Base-by-base conservation (phyloP, 2,329 filamentous ascomycete genomes). In the Metarhizium guizhouense region DNA sequence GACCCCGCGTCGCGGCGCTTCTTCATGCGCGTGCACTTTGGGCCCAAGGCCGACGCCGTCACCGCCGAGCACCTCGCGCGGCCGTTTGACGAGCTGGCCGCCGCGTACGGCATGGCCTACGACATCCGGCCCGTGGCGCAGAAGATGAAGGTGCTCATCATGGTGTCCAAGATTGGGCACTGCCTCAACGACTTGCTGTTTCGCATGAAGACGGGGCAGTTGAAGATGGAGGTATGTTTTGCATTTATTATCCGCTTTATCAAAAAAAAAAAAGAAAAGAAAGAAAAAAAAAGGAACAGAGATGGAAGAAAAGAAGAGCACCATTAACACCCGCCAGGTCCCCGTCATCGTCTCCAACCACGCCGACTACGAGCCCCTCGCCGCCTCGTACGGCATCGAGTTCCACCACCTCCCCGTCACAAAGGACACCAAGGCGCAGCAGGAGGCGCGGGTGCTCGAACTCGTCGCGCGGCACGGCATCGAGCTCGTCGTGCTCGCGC, bases 1-100 rank as follows among this genome's bases (percentile, higher is more conserved):
- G 89, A 93, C 72, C 82, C 84, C 30, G 81, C 77, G 29, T 87
- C 85, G 20, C 75, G 87, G 67, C 86, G 81, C 56, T 94, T 94
- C 77, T 94, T 94, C 75, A 93, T 94, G 89, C 83, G 89, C 68
- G 87, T 93, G 63, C 88, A 92, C 71, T 93, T 93, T 64, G 86
- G 83, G 10, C 81, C 86, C 58, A 77, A 76, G 6, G 69, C 76
- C 42, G 72, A 76, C 38, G 8, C 38, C 11, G 11, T 5, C 56
- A 77, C 72, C 58, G 80, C 76, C 51, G 75, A 75, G 20, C 72
- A 80, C 60, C 74, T 90, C 51, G 70, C 66, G 7, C 70, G 68
- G 55, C 78, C 81, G 6, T 85, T 93, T 63, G 72, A 75, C 32
- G 71, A 76, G 47, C 82, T 90, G 53, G 86, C 86, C 3, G 64